Evolutionary conservation across 169 alveolate species (phyloP).

Genomic region (Cryptosporidium baileyi): DNA sequence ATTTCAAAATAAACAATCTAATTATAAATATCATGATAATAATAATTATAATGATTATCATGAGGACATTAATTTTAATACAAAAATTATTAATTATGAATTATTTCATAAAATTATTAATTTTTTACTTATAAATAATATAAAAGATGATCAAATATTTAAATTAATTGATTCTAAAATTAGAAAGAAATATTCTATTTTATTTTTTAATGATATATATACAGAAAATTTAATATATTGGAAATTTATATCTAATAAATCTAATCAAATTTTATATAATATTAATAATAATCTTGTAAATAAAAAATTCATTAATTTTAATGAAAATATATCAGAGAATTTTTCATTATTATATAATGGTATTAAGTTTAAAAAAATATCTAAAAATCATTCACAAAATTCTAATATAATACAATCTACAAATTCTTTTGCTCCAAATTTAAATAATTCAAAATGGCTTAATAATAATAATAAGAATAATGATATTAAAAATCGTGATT

Average conservation of each 20-base stretch:
- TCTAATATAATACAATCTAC: background rate
- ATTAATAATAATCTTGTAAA: background rate
- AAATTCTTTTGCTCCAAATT: background rate
- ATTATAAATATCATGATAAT: too few relatives aligned
- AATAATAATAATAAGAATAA: background rate
- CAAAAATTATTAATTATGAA: slow-evolving; percentile 3
- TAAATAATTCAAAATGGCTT: slow-evolving; percentile 30
- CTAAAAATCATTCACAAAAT: background rate
- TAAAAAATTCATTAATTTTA: background rate
- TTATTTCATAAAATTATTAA: background rate
- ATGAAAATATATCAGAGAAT: background rate
- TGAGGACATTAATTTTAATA: background rate
- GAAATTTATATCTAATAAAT: slow-evolving; percentile 18
- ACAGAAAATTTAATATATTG: slow-evolving; percentile 22
- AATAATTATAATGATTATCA: background rate
- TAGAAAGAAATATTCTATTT: background rate
- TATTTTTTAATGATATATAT: background rate
- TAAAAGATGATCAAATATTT: background rate
- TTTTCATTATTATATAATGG: slow-evolving; percentile 13
- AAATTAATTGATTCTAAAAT: background rate
- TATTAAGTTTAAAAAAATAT: background rate
- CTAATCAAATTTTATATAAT: background rate
- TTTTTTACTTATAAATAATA: background rate
- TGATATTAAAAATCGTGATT: background rate
- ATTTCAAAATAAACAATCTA: background rate